Percentiles rank a stretch among this genome's conserved stretches.
Evolutionary conservation across 305 asterid genomes (phyloP).

Genomic region (Galium porrigens): DNA sequence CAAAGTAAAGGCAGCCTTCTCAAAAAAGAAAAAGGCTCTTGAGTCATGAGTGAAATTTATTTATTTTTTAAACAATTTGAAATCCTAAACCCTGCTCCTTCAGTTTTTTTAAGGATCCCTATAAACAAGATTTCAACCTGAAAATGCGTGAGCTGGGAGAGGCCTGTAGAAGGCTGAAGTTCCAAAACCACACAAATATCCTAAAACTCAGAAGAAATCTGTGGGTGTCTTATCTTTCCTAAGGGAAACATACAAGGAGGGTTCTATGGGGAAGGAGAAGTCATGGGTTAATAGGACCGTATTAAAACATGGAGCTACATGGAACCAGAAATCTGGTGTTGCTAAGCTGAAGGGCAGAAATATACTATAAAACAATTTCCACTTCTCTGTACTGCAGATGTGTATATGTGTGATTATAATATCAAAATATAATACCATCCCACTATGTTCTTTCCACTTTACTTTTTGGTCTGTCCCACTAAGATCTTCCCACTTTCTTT

Average conservation of each 20-base stretch:
- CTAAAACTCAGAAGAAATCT: neutral
- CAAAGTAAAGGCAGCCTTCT: neutral
- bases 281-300: neutral
- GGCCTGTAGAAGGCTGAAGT: conserved; percentile 6
- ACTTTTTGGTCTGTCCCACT: neutral
- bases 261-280: neutral
- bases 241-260: neutral
- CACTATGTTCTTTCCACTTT: neutral
- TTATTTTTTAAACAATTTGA: too few relatives aligned
- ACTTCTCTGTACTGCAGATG: neutral
- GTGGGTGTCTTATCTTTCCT: neutral
- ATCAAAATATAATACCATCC: neutral
- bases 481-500: too few relatives aligned
- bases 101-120: neutral
- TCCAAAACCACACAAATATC: neutral
- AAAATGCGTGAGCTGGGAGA: neutral
- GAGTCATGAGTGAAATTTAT: neutral
- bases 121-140: neutral
- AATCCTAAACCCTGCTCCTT: too few relatives aligned
- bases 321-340: neutral
- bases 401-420: neutral
- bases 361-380: neutral
- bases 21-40: neutral
- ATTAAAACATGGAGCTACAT: neutral
- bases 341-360: neutral